Base-by-base conservation (phyloP, 148 eudicot genomes). In the Chenopodium quinoa region DNA sequence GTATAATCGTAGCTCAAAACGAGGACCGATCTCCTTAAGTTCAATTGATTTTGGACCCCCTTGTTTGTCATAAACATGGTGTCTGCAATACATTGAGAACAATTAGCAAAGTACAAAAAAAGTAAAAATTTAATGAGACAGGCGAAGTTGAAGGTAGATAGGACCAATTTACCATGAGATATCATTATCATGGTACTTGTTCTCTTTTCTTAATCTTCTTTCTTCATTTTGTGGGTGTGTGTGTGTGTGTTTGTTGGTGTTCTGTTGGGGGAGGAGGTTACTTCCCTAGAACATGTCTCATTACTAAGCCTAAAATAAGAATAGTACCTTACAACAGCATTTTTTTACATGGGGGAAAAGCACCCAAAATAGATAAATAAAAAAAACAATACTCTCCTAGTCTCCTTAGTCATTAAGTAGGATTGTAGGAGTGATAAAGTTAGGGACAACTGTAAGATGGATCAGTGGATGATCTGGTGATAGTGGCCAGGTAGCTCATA, bases 1-100 rank as follows among this genome's bases (percentile, higher is more conserved):
- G 88, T 92, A 95, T 47, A 91, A 85, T 83, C 89, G 83, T 84
- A 95, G 75, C 86, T 95, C 99, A 82, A 95, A 95, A 65, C 99
- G 97, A 82, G 99, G 99, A 77, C 99, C 99, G 77, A 95, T 87
- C 87, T 95, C 99, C 86, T 95, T 93, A 82, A 93, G 83, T 64
- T 92, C 97, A 82, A 93, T 75, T 46, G 97, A 96, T 80, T 92
- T 91, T 52, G 99, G 91, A 81, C 99, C 99, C 78, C 97, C 97
- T 44, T 83, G 92, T 84, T 92, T 91, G 84, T 93, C 97, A 80
- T 92, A 95, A 77, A 95, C 82, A 88, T 95, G 98, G 85, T 94
- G 90, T 88, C 98, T 94, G 87, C 85, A 86, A 66, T 66, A 75
- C 66, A 5, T n/a, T 17, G 12, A 31, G 27, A 16, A 63, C 17